Base-by-base conservation (phyloP, 2,329 filamentous ascomycete genomes). In the Colletotrichum trifolii region DNA sequence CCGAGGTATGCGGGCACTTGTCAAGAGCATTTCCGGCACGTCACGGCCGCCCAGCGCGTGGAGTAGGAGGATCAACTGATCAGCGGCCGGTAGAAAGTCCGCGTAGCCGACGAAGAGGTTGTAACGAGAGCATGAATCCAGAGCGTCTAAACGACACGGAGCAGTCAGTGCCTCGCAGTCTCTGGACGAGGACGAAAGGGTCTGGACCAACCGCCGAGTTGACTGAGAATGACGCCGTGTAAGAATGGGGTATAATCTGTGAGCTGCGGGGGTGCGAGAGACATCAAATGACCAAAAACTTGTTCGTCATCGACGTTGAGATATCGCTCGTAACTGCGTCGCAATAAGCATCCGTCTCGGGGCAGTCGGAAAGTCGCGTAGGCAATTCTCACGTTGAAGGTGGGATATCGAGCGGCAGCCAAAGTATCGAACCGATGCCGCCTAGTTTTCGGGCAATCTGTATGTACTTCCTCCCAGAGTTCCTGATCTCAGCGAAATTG, bases 391-490 rank as follows among this genome's bases (percentile, higher is more conserved):
- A 77, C 75, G 75, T 77, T 1, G 75, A 77, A 9, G 72, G 68
- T 0, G 75, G 75, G 1, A 77, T 69, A 6, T 73, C 71, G 7
- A 72, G 13, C 0, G 75, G 75, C 11, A 77, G 71, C 75, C 75
- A 77, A 10, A 76, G 65, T 2, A 77, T 64, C 0, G 73, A 70
- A 0, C 75, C 75, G 2, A 76, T 63, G 1, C 70, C 70, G 1
- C 73, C 73, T 2, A 77, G 67, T 35, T 69, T 67, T 2, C 75
- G 66, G 0, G 72, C 73, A 33, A 77, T 73, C 56, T 76, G 76
- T 61, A 77, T 72, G 8, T 77, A 77, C 56, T 77, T 77, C 35
- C 70, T 74, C 0, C 75, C 75, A 0, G 74, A 72, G 60, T 76
- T 74, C 3, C 73, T 64, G 13, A 77, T 42, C 4, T 77, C 75